Evolutionary conservation across 2,329 filamentous ascomycete species (phyloP).

Genomic region (Trematosphaeria pertusa): DNA sequence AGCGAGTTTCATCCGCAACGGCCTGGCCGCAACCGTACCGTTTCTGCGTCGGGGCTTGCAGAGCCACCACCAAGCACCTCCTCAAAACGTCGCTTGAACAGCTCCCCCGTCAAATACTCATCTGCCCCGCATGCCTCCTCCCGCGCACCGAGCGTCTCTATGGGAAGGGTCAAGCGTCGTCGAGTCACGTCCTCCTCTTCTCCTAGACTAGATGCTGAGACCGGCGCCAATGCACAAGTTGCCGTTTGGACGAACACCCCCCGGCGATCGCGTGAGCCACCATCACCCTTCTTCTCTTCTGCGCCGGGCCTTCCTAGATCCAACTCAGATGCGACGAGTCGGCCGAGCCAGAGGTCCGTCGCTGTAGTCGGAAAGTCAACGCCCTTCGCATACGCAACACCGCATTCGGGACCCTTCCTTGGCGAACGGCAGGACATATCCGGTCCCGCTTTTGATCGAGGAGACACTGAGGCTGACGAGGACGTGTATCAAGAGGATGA

Average conservation of each 20-base stretch:
- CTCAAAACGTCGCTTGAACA: slow-evolving; percentile 40
- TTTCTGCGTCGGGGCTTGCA: slow-evolving; percentile 34
- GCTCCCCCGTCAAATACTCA: slow-evolving; percentile 37
- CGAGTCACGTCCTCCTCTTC: slow-evolving; percentile 44
- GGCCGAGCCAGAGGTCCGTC: slow-evolving; percentile 52
- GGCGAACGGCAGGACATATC: no score
- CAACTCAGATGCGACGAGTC: slow-evolving; percentile 45
- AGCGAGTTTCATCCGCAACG: slow-evolving; percentile 40
- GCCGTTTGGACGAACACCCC: slow-evolving; percentile 48
- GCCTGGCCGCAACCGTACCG: slow-evolving; percentile 35
- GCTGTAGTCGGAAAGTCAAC: slow-evolving; percentile 53
- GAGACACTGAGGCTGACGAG: slow-evolving; percentile 44
- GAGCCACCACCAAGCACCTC: slow-evolving; percentile 29
- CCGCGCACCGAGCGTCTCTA: slow-evolving; percentile 45
- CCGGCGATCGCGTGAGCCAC: slow-evolving; percentile 53
- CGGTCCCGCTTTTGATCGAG: slow-evolving; percentile 33
- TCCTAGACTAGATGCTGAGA: slow-evolving; percentile 22
- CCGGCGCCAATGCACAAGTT: slow-evolving; percentile 30
- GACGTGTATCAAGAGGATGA: slow-evolving; percentile 42
- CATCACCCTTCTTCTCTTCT: slow-evolving; percentile 50
- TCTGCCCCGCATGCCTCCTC: slow-evolving; percentile 36
- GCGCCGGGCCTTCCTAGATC: slow-evolving; percentile 33
- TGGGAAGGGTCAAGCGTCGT: slow-evolving; percentile 55
- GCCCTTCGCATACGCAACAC: slow-evolving; percentile 75
- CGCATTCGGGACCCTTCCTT: slow-evolving; percentile 62